These are phyloP conservation scores for Magnaporthales sp. DNA, from an alignment of 2,329 filamentous ascomycete genomes.

Conservation along the genomic window DNA sequence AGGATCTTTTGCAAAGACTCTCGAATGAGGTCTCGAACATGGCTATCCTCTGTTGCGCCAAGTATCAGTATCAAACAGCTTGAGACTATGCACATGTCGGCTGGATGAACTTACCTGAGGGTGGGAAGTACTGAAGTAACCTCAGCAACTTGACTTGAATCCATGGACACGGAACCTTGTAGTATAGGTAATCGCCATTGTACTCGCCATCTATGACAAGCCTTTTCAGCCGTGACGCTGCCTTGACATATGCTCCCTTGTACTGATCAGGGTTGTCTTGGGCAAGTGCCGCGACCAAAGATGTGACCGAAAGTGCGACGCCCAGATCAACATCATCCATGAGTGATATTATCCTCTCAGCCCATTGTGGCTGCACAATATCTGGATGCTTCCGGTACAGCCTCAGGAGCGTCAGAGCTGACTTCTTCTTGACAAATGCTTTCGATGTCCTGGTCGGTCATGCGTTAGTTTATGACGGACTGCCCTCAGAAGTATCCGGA, in stretches of 20 bases:
- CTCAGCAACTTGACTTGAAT: conserved; percentile 91
- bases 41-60: conserved; percentile 64
- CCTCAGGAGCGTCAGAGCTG: conserved; percentile 83
- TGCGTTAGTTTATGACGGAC: conserved; percentile 9
- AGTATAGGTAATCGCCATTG: conserved; percentile 88
- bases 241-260: conserved; percentile 89
- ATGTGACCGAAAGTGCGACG: conserved; percentile 90
- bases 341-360: conserved; percentile 93
- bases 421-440: conserved; percentile 98
- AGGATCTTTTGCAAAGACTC: conserved; percentile 87
- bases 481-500: background rate
- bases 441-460: conserved; percentile 54
- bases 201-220: conserved; percentile 88
- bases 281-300: conserved; percentile 85
- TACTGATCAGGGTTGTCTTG: conserved; percentile 94
- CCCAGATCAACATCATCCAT: conserved; percentile 97
- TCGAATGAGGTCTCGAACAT: conserved; percentile 84
- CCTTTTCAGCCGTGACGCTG: conserved; percentile 78
- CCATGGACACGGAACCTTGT: conserved; percentile 99
- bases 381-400: conserved; percentile 90
- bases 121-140: conserved; percentile 90
- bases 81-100: background rate
- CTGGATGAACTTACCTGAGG: conserved; percentile 56
- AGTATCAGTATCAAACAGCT: conserved; percentile 2
- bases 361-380: conserved; percentile 95